Conservation (phyloP, 1,284 basidiomycete species). For the Pisolithus thermaeus region DNA sequence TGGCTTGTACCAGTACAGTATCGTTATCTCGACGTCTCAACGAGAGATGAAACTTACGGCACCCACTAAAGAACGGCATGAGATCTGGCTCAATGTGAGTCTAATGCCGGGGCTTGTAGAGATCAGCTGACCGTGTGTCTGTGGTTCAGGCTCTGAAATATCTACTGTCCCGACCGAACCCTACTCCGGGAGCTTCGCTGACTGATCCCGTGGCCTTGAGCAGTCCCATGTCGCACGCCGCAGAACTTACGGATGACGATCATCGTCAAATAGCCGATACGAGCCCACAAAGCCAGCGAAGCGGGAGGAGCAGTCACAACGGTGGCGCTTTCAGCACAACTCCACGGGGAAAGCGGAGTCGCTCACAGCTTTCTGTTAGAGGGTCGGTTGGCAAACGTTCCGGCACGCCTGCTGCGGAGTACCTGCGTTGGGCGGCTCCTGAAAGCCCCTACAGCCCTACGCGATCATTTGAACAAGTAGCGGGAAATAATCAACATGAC, state of each 20-base stretch:
- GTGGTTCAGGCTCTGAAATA: slow-evolving; percentile 74
- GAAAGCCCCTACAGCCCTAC: slow-evolving; percentile 66
- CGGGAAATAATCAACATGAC: slow-evolving; percentile 36
- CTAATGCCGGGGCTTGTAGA: slow-evolving; percentile 1
- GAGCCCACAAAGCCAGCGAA: slow-evolving; percentile 69
- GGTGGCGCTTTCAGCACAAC: slow-evolving; percentile 66
- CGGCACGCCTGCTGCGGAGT: slow-evolving; percentile 87
- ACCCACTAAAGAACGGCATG: slow-evolving; percentile 91
- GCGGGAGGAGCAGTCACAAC: slow-evolving; percentile 48
- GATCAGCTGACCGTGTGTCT: slow-evolving; percentile 9
- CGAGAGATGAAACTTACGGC: slow-evolving; percentile 98
- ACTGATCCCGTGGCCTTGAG: slow-evolving; percentile 37
- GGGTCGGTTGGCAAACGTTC: slow-evolving; percentile 77
- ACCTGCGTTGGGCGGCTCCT: slow-evolving; percentile 66
- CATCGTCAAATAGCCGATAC: slow-evolving; percentile 39
- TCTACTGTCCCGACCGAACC: slow-evolving; percentile 66
- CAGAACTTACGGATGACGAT: slow-evolving; percentile 47
- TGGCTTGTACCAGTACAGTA: slow-evolving; percentile 87
- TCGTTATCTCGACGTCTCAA: slow-evolving; percentile 88
- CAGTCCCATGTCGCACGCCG: slow-evolving; percentile 48
- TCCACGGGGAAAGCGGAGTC: slow-evolving; percentile 68
- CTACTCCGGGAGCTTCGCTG: slow-evolving; percentile 38
- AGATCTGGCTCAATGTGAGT: slow-evolving; percentile 89
- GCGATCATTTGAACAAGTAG: slow-evolving; percentile 60
- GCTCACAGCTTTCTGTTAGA: slow-evolving; percentile 66